phyloP scores from a whole-genome alignment of 108 stramenopile genomes.

The Pseudonitzschia delicatissima region DNA sequence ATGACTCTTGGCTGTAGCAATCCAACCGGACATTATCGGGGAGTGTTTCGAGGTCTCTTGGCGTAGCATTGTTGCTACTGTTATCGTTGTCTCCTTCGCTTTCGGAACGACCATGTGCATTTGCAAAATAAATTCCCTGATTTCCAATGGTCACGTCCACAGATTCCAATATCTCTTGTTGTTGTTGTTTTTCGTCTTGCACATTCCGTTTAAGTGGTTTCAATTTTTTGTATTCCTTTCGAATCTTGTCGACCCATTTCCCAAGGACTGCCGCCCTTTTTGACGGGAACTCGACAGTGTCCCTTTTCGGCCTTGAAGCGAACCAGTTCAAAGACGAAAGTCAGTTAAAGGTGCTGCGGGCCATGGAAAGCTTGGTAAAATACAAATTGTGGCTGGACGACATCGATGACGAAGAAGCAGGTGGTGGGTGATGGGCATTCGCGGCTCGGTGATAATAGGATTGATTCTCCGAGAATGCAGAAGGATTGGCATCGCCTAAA shows the following conservation, averaged over 20 bases:
- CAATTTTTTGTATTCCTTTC: conserved; percentile 8
- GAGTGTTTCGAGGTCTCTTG: neutral
- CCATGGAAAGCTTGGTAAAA: neutral
- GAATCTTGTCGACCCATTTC: conserved; percentile 11
- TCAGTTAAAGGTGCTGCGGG: neutral
- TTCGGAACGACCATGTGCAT: neutral
- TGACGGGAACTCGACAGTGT: conserved; percentile 13
- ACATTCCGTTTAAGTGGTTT: too few relatives aligned
- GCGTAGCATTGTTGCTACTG: neutral
- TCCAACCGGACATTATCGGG: neutral
- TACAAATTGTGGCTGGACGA: neutral
- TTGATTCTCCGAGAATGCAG: too few relatives aligned
- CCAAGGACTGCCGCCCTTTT: conserved; percentile 16
- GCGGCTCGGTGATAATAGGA: too few relatives aligned
- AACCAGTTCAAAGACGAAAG: conserved; percentile 4
- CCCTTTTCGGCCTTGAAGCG: neutral
- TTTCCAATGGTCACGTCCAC: neutral
- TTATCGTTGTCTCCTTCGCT: neutral
- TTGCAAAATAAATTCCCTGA: neutral
- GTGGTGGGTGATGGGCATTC: neutral
- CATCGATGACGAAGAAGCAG: neutral
- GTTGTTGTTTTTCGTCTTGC: too few relatives aligned
- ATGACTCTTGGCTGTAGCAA: neutral
- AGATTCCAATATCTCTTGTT: too few relatives aligned
- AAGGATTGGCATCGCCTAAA: too few relatives aligned